Evolutionary conservation across 495 filamentous ascomycete species (phyloP).

Genomic region (Thozetella sp.): DNA sequence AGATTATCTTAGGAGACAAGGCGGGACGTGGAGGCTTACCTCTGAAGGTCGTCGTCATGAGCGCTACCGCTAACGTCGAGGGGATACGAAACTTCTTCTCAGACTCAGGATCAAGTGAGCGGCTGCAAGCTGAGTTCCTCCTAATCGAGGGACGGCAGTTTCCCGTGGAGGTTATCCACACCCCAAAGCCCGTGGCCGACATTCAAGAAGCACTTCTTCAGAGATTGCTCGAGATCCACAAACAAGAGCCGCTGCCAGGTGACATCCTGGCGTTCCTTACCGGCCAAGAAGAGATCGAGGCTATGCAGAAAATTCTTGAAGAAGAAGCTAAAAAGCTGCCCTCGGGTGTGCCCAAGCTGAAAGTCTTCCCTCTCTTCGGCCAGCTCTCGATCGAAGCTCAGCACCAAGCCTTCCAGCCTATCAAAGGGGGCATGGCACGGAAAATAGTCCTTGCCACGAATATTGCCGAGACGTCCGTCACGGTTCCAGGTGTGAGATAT

Average conservation of each 20-base stretch:
- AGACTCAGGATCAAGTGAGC: slow-evolving; percentile 4
- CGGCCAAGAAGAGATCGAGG: slow-evolving; percentile 91
- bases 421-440: slow-evolving; percentile 70
- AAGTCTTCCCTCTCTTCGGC: slow-evolving; percentile 49
- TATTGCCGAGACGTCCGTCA: slow-evolving; percentile 97
- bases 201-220: slow-evolving; percentile 82
- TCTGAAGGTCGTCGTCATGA: slow-evolving; percentile 94
- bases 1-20: slow-evolving; percentile 61
- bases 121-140: slow-evolving; percentile 47
- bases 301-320: slow-evolving; percentile 76
- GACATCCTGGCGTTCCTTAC: slow-evolving; percentile 94
- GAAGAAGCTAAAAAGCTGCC: slow-evolving; percentile 73
- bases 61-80: slow-evolving; percentile 89
- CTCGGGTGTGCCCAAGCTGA: slow-evolving; percentile 71
- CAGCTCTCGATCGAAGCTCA: slow-evolving; percentile 69
- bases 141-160: slow-evolving; percentile 88
- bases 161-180: slow-evolving; percentile 78
- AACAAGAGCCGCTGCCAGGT: slow-evolving; percentile 84
- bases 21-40: slow-evolving; percentile 67
- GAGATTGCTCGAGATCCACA: slow-evolving; percentile 86
- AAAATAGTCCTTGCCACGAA: slow-evolving; percentile 95
- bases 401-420: slow-evolving; percentile 79
- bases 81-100: slow-evolving; percentile 76
- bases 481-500: slow-evolving; percentile 87
- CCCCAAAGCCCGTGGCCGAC: slow-evolving; percentile 76